Conservation (phyloP, 2,329 filamentous ascomycete genomes). For the Balansia obtecta region DNA sequence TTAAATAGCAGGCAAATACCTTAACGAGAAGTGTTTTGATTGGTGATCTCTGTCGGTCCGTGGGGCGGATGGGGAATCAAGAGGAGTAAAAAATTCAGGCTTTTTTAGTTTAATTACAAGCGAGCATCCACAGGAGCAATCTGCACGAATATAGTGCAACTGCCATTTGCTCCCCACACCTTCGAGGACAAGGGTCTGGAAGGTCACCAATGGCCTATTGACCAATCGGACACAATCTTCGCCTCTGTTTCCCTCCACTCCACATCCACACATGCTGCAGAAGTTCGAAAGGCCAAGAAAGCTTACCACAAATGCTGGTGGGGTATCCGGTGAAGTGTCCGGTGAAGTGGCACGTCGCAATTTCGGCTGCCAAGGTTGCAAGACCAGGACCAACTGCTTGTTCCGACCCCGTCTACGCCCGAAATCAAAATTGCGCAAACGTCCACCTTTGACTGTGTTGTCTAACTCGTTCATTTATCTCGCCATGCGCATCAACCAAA, state of each 20-base stretch:
- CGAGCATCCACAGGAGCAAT: neutral
- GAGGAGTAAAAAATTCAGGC: neutral
- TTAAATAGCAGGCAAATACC: too few relatives aligned
- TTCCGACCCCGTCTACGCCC: neutral
- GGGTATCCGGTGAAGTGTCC: too few relatives aligned
- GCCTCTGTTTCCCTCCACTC: too few relatives aligned
- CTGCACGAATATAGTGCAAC: neutral
- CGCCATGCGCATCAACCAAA: too few relatives aligned
- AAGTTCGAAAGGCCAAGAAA: neutral
- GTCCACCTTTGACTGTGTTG: neutral
- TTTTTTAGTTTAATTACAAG: neutral
- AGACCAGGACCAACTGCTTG: neutral
- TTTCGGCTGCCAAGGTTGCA: constrained; percentile 1
- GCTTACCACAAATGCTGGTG: neutral
- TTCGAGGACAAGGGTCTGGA: neutral
- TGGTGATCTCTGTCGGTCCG: too few relatives aligned
- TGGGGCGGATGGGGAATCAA: neutral
- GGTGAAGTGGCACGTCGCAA: neutral
- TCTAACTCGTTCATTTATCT: too few relatives aligned
- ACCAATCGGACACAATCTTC: too few relatives aligned
- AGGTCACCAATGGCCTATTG: neutral
- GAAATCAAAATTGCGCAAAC: neutral
- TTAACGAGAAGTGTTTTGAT: too few relatives aligned
- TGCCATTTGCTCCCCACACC: neutral
- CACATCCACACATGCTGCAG: neutral